These are phyloP conservation scores for Penstemon davidsonii DNA, from an alignment of 257 asterid genomes.

Conservation along the genomic window DNA sequence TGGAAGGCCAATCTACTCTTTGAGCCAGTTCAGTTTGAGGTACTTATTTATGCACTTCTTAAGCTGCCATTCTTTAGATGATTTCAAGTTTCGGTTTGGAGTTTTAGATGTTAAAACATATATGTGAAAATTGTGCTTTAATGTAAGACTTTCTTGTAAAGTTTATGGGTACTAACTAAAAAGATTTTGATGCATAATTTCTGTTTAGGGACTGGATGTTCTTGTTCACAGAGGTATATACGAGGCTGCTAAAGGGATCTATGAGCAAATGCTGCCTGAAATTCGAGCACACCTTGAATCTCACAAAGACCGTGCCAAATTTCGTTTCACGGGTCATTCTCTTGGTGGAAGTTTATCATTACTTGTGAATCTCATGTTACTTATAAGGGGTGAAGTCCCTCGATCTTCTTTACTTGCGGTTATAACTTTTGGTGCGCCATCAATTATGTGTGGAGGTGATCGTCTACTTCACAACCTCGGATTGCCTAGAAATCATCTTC, in stretches of 20 bases:
- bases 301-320: slow-evolving; percentile 56
- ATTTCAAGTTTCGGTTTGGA: background rate
- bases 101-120: background rate
- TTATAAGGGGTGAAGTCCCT: slow-evolving; percentile 71
- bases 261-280: slow-evolving; percentile 86
- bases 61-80: slow-evolving; percentile 4
- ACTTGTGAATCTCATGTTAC: slow-evolving; percentile 82
- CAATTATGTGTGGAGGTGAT: slow-evolving; percentile 97
- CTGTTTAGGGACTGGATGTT: slow-evolving; percentile 73
- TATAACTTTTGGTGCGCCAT: slow-evolving; percentile 83
- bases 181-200: slow-evolving; percentile 21
- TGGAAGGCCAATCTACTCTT: slow-evolving; percentile 97
- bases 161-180: background rate
- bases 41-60: slow-evolving; percentile 33
- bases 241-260: slow-evolving; percentile 97
- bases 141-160: background rate
- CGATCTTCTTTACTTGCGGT: slow-evolving; percentile 79
- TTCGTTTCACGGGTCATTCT: slow-evolving; percentile 93
- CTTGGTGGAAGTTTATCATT: slow-evolving; percentile 93
- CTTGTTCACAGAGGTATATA: slow-evolving; percentile 94
- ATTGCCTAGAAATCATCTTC: slow-evolving; percentile 72
- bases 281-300: slow-evolving; percentile 59
- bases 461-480: slow-evolving; percentile 59
- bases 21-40: slow-evolving; percentile 95
- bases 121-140: background rate